These are phyloP conservation scores for Sugiyamaella xylanicola DNA, from an alignment of 1,139 yeast genomes.

Conservation along the genomic window DNA sequence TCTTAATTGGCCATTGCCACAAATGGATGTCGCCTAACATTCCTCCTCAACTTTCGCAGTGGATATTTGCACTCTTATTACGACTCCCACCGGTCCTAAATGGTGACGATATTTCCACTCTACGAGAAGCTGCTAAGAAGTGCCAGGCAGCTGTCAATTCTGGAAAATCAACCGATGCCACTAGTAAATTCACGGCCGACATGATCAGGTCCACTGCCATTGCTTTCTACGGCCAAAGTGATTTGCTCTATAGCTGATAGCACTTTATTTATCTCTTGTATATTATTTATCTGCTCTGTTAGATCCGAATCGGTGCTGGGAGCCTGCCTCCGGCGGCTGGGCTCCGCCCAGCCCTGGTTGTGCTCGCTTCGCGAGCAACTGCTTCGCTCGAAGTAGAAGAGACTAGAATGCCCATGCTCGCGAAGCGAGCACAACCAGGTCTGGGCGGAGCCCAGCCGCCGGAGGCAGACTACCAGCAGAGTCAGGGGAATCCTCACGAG, in stretches of 20 bases:
- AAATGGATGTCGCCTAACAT: slow-evolving; percentile 36
- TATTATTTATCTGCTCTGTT: too few species aligned
- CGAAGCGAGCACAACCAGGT: too few species aligned
- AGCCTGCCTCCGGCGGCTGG: too few species aligned
- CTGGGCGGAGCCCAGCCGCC: too few species aligned
- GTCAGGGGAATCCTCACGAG: too few species aligned
- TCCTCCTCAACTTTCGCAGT: slow-evolving; percentile 32
- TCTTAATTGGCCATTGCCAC: slow-evolving; percentile 33
- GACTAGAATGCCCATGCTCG: too few species aligned
- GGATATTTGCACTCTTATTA: slow-evolving; percentile 47
- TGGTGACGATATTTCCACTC: slow-evolving; percentile 44
- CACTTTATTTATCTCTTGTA: too few species aligned
- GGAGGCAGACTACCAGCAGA: too few species aligned
- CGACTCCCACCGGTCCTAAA: slow-evolving; percentile 45
- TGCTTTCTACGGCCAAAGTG: slow-evolving; percentile 42
- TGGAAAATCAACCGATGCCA: slow-evolving; percentile 10
- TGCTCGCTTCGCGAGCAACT: too few species aligned
- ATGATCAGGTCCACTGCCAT: slow-evolving; percentile 40
- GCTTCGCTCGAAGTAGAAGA: too few species aligned
- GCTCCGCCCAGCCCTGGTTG: too few species aligned
- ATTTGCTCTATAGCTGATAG: slow-evolving; percentile 30
- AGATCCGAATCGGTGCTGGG: too few species aligned
- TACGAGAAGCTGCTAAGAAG: slow-evolving; percentile 48
- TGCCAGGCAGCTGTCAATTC: background rate
- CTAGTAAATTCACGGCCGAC: slow-evolving; percentile 34